Percentiles rank a stretch among this genome's conserved stretches.
phyloP scores from a whole-genome alignment of 257 asterid species.

The Lycium barbarum region DNA sequence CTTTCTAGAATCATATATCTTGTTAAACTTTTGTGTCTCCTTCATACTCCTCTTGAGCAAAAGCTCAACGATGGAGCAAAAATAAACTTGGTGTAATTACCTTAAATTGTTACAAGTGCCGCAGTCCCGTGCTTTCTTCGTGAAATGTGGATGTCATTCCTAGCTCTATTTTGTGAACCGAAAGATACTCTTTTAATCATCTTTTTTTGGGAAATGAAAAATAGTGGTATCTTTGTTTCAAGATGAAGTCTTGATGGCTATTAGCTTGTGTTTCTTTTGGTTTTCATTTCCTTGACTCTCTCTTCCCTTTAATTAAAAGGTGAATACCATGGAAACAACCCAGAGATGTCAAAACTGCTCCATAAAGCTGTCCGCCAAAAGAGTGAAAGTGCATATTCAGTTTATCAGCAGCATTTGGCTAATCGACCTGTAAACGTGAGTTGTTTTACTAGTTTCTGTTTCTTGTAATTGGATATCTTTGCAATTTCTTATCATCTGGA shows the following conservation, averaged over 20 bases:
- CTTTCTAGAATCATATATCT: neutral
- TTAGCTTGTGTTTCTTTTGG: neutral
- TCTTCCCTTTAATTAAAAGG: conserved; percentile 54
- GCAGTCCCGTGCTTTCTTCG: neutral
- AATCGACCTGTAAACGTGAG: conserved; percentile 97
- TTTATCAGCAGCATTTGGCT: conserved; percentile 97
- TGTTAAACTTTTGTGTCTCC: conserved; percentile 2
- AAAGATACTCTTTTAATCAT: neutral
- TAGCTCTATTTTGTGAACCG: conserved; percentile 20
- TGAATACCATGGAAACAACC: conserved; percentile 97
- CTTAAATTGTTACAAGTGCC: neutral
- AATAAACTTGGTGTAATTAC: neutral
- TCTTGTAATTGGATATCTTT: conserved; percentile 1
- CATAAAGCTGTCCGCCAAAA: conserved; percentile 97
- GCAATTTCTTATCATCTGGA: conserved; percentile 26
- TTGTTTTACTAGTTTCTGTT: conserved; percentile 32
- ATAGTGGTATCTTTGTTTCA: conserved; percentile 17
- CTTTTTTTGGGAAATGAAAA: conserved; percentile 15
- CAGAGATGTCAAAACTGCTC: conserved; percentile 98
- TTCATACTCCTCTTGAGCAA: neutral
- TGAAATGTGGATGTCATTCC: conserved; percentile 12
- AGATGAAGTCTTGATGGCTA: neutral
- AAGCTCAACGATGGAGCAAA: conserved; percentile 18
- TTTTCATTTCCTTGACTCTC: conserved; percentile 19
- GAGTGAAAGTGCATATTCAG: conserved; percentile 85